These are phyloP conservation scores for Prunus armeniaca DNA, from an alignment of 306 rosid genomes.

Conservation along the genomic window DNA sequence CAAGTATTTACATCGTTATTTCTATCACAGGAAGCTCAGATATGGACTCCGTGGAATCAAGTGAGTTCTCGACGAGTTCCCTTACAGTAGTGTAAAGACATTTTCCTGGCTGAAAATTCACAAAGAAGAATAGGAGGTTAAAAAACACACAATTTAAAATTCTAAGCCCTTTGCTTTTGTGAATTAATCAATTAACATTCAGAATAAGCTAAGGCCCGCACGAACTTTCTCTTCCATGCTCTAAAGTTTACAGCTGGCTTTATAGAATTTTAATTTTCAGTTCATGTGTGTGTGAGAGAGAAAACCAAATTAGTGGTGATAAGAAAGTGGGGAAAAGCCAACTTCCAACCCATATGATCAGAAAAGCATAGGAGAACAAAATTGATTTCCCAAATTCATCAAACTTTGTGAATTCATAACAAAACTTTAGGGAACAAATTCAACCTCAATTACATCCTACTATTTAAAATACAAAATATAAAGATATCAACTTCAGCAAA, in stretches of 20 bases:
- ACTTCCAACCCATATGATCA: not conserved
- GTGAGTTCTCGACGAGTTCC: constrained; percentile 87
- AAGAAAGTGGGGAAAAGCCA: not conserved
- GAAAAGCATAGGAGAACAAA: not conserved
- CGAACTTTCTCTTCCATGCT: not conserved
- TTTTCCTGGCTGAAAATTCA: constrained; percentile 82
- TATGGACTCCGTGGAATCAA: constrained; percentile 88
- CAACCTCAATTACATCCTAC: not conserved
- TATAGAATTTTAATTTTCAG: not conserved
- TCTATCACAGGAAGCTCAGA: constrained; percentile 93
- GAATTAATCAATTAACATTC: not conserved
- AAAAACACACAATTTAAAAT: no score
- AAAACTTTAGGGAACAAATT: not conserved
- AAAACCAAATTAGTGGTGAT: not conserved
- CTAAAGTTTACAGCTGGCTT: not conserved
- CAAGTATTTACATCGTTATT: constrained; percentile 62
- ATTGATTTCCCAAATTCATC: not conserved
- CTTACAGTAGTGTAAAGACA: constrained; percentile 86
- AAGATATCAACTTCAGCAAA: not conserved
- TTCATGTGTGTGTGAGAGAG: not conserved
- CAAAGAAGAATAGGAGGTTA: not conserved
- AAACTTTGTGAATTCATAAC: not conserved
- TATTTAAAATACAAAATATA: not conserved
- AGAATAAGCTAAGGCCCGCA: not conserved
- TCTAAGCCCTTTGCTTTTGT: not conserved